phyloP scores from a whole-genome alignment of 1,284 basidiomycete species.

The Marasmius oreades region DNA sequence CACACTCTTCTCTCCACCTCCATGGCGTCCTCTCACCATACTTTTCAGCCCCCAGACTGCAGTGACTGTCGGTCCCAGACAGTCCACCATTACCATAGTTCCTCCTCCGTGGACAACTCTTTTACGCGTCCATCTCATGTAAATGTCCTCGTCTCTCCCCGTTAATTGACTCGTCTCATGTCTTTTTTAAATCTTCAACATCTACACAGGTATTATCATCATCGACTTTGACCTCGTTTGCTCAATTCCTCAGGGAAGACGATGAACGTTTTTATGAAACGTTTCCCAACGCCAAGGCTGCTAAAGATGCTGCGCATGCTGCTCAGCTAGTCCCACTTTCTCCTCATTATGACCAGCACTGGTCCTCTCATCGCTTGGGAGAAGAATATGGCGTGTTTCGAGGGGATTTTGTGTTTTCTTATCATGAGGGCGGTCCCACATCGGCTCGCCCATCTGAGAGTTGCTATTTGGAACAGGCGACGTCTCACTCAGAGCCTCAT shows the following conservation, averaged over 20 bases:
- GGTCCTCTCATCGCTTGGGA: background rate
- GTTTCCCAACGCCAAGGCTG: background rate
- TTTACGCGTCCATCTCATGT: constrained; percentile 1
- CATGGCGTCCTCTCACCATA: background rate
- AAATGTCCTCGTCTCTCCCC: background rate
- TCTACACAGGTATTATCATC: background rate
- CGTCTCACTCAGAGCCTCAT: background rate
- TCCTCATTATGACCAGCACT: background rate
- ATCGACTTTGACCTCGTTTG: constrained; percentile 4
- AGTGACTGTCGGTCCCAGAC: background rate
- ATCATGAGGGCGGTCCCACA: background rate
- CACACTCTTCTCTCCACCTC: background rate
- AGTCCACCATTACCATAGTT: background rate
- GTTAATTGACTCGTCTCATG: background rate
- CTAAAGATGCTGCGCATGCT: background rate
- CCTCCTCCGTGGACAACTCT: background rate
- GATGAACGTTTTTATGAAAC: constrained; percentile 8
- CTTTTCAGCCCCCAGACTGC: background rate
- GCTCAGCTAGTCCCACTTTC: background rate
- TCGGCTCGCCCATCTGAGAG: background rate
- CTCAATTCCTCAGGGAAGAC: constrained; percentile 11
- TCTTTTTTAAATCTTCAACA: too few species aligned
- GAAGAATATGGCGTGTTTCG: background rate
- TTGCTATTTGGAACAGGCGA: background rate
- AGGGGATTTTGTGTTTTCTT: background rate